Evolutionary conservation across 768 basidiomycete species (phyloP).

Genomic region (Pleurotus salmoneostramineus): DNA sequence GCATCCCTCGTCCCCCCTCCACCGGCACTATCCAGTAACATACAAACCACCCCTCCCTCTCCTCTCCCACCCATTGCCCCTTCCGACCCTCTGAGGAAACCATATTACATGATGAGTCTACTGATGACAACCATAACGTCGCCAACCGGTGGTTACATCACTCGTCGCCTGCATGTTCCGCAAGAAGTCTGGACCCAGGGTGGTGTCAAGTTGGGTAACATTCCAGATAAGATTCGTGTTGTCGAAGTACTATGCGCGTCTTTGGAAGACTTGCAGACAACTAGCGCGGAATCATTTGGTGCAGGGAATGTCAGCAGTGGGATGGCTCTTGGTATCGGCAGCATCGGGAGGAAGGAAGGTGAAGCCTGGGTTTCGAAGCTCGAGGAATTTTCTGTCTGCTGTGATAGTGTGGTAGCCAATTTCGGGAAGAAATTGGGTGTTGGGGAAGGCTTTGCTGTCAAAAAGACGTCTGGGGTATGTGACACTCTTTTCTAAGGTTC

Average conservation of each 20-base stretch:
- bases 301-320: slow-evolving; percentile 77
- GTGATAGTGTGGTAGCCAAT: slow-evolving; percentile 75
- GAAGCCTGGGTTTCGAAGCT: slow-evolving; percentile 75
- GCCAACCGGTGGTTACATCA: slow-evolving; percentile 83
- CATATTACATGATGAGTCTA: slow-evolving; percentile 88
- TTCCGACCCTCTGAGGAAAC: slow-evolving; percentile 70
- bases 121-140: slow-evolving; percentile 76
- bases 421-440: slow-evolving; percentile 88
- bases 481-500: background rate
- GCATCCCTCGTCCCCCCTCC: slow-evolving; percentile 41
- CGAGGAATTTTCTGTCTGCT: slow-evolving; percentile 76
- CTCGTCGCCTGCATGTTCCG: slow-evolving; percentile 82
- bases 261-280: slow-evolving; percentile 71
- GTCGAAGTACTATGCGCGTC: slow-evolving; percentile 77
- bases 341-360: slow-evolving; percentile 72
- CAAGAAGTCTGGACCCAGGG: slow-evolving; percentile 90
- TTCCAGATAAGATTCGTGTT: slow-evolving; percentile 83
- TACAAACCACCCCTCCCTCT: slow-evolving; percentile 73
- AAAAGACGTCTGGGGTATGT: slow-evolving; percentile 44
- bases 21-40: slow-evolving; percentile 44
- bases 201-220: slow-evolving; percentile 77
- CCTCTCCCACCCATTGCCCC: slow-evolving; percentile 75
- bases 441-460: slow-evolving; percentile 81
- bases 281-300: slow-evolving; percentile 72
- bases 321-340: slow-evolving; percentile 70